Percentiles rank a stretch among this genome's conserved stretches.
Conservation (phyloP, 495 filamentous ascomycete species). For the Lentithecium fluviatile region DNA sequence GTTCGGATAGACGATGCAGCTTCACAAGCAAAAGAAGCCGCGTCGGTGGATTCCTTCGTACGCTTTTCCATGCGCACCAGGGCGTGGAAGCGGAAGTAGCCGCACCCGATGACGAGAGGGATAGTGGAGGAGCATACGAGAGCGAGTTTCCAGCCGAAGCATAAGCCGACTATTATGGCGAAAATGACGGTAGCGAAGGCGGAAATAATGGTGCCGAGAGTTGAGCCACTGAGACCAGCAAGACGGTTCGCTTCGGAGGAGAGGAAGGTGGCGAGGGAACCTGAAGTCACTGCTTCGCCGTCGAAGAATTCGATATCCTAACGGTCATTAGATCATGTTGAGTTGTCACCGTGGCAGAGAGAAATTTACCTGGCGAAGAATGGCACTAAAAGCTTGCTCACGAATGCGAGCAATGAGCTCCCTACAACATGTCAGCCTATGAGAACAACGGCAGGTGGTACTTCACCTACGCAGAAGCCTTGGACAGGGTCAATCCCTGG, state of each 20-base stretch:
- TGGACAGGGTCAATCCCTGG: constrained; percentile 76
- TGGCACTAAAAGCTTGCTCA: constrained; percentile 74
- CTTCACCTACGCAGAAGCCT: constrained; percentile 43
- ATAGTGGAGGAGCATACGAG: constrained; percentile 78
- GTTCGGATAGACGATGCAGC: constrained; percentile 89
- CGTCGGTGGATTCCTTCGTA: constrained; percentile 70
- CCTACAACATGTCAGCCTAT: constrained; percentile 56
- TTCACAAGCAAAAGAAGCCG: constrained; percentile 84
- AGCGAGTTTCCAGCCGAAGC: constrained; percentile 87
- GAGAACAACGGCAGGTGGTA: background rate
- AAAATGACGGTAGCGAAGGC: constrained; percentile 71
- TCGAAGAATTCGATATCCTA: constrained; percentile 87
- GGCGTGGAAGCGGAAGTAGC: constrained; percentile 79
- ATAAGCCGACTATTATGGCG: constrained; percentile 62
- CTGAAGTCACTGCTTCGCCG: constrained; percentile 76
- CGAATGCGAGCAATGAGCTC: constrained; percentile 77
- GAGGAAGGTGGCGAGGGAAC: constrained; percentile 79
- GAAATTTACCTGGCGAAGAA: constrained; percentile 68
- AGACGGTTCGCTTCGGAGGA: constrained; percentile 84
- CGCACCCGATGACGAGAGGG: constrained; percentile 73
- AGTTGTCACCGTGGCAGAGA: background rate
- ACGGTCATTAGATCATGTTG: background rate
- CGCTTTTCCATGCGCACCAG: constrained; percentile 70
- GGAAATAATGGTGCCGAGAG: constrained; percentile 75
- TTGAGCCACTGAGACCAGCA: constrained; percentile 75